Conservation (phyloP, 805 yeast species). For the Cyberlindnera mississippiensis region DNA sequence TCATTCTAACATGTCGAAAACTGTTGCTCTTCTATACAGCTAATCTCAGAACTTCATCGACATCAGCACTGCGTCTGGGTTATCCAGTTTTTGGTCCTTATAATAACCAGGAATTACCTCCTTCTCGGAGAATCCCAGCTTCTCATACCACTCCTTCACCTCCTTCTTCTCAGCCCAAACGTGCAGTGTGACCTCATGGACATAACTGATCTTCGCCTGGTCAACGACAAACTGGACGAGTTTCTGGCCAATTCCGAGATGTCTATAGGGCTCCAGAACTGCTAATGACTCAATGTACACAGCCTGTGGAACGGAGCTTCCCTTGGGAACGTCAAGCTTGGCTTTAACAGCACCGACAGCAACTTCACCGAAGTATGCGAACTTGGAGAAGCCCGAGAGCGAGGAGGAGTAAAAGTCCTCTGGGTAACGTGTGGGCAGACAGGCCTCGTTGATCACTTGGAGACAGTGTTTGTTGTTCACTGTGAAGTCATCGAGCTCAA, state of each 20-base stretch:
- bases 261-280: conserved; percentile 61
- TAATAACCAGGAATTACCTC: conserved; percentile 43
- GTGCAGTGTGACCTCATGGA: conserved; percentile 51
- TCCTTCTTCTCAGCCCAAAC: conserved; percentile 43
- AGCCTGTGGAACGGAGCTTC: conserved; percentile 45
- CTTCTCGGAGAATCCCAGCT: conserved; percentile 43
- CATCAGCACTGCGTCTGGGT: conserved; percentile 46
- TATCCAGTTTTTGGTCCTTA: conserved; percentile 38
- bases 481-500: conserved; percentile 57
- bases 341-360: conserved; percentile 79
- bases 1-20: too few relatives aligned
- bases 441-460: conserved; percentile 48
- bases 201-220: conserved; percentile 49
- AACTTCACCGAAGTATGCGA: conserved; percentile 65
- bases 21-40: too few relatives aligned
- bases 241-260: conserved; percentile 56
- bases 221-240: conserved; percentile 55
- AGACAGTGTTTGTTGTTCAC: conserved; percentile 56
- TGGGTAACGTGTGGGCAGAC: conserved; percentile 49
- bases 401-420: conserved; percentile 50
- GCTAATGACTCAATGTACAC: conserved; percentile 65
- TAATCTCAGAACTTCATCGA: conserved; percentile 25
- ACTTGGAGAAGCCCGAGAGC: conserved; percentile 48
- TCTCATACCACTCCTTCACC: conserved; percentile 48
- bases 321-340: conserved; percentile 40